Percentiles rank a stretch among this genome's conserved stretches.
phyloP scores from a whole-genome alignment of 331 rosid species.

The Acacia pycnantha region DNA sequence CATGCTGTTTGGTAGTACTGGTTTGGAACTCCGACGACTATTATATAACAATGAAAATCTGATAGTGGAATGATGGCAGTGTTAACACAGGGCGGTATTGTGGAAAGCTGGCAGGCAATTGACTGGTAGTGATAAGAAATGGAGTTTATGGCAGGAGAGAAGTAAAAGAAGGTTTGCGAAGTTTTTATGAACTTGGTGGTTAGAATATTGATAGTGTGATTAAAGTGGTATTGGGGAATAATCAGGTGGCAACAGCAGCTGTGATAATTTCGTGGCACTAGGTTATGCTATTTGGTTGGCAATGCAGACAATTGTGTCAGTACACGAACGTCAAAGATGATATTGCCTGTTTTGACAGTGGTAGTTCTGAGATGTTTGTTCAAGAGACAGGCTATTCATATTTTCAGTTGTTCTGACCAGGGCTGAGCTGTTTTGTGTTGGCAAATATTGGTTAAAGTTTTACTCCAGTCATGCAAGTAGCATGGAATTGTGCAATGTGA shows the following conservation, averaged over 20 bases:
- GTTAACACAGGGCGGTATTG: constrained; percentile 7
- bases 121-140: neutral
- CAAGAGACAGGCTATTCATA: neutral
- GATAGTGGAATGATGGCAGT: neutral
- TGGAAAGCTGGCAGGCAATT: constrained; percentile 6
- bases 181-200: neutral
- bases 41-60: neutral
- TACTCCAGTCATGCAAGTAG: neutral
- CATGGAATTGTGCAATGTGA: neutral
- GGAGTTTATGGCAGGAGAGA: neutral
- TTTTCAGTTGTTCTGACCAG: neutral
- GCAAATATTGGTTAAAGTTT: neutral
- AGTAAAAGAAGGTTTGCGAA: neutral
- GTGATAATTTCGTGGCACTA: neutral
- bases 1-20: neutral
- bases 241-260: neutral
- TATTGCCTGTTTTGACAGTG: neutral
- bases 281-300: neutral
- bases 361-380: neutral
- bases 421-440: neutral
- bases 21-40: neutral
- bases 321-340: neutral
- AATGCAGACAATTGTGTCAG: neutral
- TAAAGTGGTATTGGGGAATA: neutral
- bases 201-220: neutral